Percentiles rank a stretch among this genome's conserved stretches.
phyloP scores from a whole-genome alignment of 441 rosid species.

The Eruca vesicaria region DNA sequence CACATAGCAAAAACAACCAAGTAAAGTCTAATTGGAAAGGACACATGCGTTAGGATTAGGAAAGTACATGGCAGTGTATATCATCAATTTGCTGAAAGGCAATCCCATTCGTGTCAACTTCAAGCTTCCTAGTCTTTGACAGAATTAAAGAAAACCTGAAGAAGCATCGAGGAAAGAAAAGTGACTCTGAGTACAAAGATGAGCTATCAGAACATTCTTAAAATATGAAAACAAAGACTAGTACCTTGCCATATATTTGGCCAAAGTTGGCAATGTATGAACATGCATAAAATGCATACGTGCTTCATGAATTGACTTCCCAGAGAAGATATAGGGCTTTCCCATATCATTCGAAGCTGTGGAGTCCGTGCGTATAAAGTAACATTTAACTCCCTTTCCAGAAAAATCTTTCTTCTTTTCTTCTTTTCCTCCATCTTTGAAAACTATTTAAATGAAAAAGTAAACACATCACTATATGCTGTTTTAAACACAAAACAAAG shows the following conservation, averaged over 20 bases:
- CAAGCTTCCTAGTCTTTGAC: slow-evolving; percentile 58
- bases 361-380: slow-evolving; percentile 63
- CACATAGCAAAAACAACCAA: not conserved
- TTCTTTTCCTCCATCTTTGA: slow-evolving; percentile 78
- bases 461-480: not conserved
- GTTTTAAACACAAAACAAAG: not conserved
- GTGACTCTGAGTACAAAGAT: not conserved
- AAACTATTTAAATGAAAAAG: slow-evolving; percentile 44
- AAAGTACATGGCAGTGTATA: slow-evolving; percentile 54
- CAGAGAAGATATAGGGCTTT: slow-evolving; percentile 41
- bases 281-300: slow-evolving; percentile 74
- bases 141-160: slow-evolving; percentile 71
- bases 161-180: not conserved
- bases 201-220: too few species aligned
- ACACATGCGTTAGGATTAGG: not conserved
- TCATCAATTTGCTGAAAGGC: slow-evolving; percentile 37
- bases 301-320: slow-evolving; percentile 58
- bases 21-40: not conserved
- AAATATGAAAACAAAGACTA: not conserved
- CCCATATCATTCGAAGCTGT: slow-evolving; percentile 33
- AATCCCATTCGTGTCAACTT: slow-evolving; percentile 42
- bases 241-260: slow-evolving; percentile 76
- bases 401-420: slow-evolving; percentile 62
- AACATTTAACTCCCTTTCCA: slow-evolving; percentile 55
- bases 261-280: slow-evolving; percentile 46